Evolutionary conservation across 2,329 filamentous ascomycete species (phyloP).

Genomic region (Cladosporium velox): DNA sequence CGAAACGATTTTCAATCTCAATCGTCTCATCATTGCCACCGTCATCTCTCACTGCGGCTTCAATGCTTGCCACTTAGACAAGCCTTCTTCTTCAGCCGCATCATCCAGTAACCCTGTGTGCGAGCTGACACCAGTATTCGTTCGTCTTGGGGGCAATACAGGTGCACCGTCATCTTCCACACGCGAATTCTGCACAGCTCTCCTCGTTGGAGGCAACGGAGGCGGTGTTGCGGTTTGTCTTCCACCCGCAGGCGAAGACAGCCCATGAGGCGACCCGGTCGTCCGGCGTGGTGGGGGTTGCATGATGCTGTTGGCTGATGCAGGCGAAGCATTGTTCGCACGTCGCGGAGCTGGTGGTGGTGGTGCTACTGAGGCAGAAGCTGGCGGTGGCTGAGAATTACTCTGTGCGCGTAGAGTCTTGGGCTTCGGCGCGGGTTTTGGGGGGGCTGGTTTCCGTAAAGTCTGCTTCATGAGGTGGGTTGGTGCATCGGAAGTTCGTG

Average conservation of each 20-base stretch:
- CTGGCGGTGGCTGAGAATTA: constrained; percentile 23
- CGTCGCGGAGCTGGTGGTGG: constrained; percentile 29
- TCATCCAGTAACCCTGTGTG: constrained; percentile 1
- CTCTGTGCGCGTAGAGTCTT: constrained; percentile 33
- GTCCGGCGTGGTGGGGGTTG: constrained; percentile 25
- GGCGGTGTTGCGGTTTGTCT: not conserved
- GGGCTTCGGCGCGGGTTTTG: constrained; percentile 39
- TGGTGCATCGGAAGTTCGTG: not conserved
- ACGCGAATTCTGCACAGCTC: not conserved
- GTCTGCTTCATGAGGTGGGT: constrained; percentile 25
- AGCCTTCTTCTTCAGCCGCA: not conserved
- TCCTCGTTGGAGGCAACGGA: constrained; percentile 2
- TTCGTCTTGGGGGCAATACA: not conserved
- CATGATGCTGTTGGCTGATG: constrained; percentile 3
- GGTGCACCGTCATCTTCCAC: not conserved
- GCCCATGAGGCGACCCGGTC: not conserved
- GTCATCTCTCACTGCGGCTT: not conserved
- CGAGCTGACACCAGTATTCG: not conserved
- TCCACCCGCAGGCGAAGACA: not conserved
- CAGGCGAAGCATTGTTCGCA: constrained; percentile 16
- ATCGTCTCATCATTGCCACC: too few relatives aligned
- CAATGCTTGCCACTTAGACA: constrained; percentile 7
- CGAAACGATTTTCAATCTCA: not conserved
- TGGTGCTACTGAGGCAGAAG: constrained; percentile 20
- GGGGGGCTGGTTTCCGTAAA: constrained; percentile 38